A percentile compares a stretch with the other conserved stretches of the same genome.
Evolutionary conservation across 1,139 yeast species (phyloP).

Genomic region (Yamadazyma spencermartinsiae): DNA sequence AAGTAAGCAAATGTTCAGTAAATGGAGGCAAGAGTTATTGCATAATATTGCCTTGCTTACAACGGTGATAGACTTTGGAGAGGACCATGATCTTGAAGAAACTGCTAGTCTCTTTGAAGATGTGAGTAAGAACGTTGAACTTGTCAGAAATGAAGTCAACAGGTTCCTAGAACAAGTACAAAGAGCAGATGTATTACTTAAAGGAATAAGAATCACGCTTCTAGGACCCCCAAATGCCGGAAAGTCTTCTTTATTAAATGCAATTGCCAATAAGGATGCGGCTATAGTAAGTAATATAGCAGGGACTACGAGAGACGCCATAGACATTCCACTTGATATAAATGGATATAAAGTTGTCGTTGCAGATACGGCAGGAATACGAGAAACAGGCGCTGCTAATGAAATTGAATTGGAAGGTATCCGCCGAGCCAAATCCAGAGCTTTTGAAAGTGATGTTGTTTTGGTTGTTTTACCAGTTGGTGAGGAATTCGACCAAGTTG

Average conservation of each 20-base stretch:
- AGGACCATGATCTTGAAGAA: constrained; percentile 81
- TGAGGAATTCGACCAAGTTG: constrained; percentile 10
- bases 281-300: constrained; percentile 91
- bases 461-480: constrained; percentile 51
- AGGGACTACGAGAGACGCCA: constrained; percentile 91
- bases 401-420: constrained; percentile 83
- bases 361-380: constrained; percentile 93
- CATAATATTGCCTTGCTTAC: constrained; percentile 73
- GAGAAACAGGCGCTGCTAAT: constrained; percentile 52
- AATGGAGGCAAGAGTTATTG: constrained; percentile 71
- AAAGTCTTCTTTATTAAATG: constrained; percentile 80
- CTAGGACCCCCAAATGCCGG: constrained; percentile 98
- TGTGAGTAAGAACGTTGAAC: constrained; percentile 46
- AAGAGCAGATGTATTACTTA: constrained; percentile 62
- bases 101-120: constrained; percentile 47
- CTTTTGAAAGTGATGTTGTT: constrained; percentile 61
- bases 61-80: constrained; percentile 95
- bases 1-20: constrained; percentile 50
- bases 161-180: constrained; percentile 51
- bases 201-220: constrained; percentile 73
- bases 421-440: constrained; percentile 62
- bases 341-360: constrained; percentile 81
- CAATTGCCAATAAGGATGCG: constrained; percentile 73
- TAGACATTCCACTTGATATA: constrained; percentile 80
- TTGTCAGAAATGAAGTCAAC: constrained; percentile 45